A percentile compares a stretch with the other conserved stretches of the same genome.
Evolutionary conservation across 331 rosid genomes (phyloP).

Genomic region (Quercus lobata): DNA sequence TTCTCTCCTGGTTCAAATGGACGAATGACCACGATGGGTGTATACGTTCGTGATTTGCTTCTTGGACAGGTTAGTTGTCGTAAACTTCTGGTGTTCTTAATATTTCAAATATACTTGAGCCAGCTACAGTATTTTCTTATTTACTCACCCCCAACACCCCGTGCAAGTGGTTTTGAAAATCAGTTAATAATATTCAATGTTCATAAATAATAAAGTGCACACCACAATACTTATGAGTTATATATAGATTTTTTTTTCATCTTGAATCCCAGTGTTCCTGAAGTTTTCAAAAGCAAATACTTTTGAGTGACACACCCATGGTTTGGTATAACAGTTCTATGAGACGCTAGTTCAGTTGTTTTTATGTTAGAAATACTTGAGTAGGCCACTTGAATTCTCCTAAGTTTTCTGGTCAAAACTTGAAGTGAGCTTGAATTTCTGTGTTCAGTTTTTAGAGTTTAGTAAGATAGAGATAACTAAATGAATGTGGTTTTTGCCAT

Average conservation of each 20-base stretch:
- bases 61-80: constrained; percentile 88
- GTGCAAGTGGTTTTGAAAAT: constrained; percentile 17
- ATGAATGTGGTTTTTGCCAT: too few relatives aligned
- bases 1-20: constrained; percentile 98
- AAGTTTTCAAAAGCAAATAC: constrained; percentile 41
- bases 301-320: constrained; percentile 26
- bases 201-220: neutral
- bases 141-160: neutral
- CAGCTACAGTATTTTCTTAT: constrained; percentile 1
- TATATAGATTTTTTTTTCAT: constrained; percentile 38
- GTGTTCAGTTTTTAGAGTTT: too few relatives aligned
- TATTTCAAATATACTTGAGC: neutral
- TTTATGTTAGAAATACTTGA: too few relatives aligned
- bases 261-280: constrained; percentile 47
- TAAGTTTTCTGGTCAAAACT: too few relatives aligned
- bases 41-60: constrained; percentile 87
- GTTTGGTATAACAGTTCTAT: constrained; percentile 39
- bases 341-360: constrained; percentile 36
- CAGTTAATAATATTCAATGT: constrained; percentile 15
- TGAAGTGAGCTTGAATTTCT: too few relatives aligned
- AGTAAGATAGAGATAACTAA: too few relatives aligned
- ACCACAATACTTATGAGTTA: too few relatives aligned
- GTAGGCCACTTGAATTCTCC: too few relatives aligned
- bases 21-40: constrained; percentile 93
- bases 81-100: neutral